Evolutionary conservation across 805 yeast species (phyloP), one percentile per base, ranked within the genome.

Genomic region (Candida nemodendra): DNA sequence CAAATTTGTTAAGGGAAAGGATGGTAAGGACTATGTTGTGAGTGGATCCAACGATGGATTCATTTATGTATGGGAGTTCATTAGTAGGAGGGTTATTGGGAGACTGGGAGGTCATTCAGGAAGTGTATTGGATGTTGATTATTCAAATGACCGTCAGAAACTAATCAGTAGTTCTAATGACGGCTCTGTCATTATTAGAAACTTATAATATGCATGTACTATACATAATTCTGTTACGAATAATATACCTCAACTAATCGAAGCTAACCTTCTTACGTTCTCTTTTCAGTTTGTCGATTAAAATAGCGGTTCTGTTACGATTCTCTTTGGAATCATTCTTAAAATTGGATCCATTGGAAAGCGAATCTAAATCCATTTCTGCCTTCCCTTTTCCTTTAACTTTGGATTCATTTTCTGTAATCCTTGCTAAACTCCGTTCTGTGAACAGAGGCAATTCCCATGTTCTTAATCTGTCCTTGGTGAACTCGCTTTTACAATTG

Each of bases 21-120:
- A 62, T 35, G 53, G 70, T 49, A 40, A 42, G 9, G 53, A 50
- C 19, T 42, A 65, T 49, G 53, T 76, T 7, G 46, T 62, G 3
- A 75, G 86, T 13, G 93, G 91, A 0, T 74, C 86, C 1, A 77
- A 74, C 19, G 88, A 84, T 54, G 65, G 71, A 1, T 68, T 76
- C 5, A 69, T 74, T 1, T 74, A 78, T 4, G 47, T 71, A 3
- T 85, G 90, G 91, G 80, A 80, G 43, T 63, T 73, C 12, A 66
- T 67, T 4, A 64, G 81, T 0, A 62, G 77, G 35, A 66, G 66
- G 32, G 47, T 80, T 18, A 42, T 68, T 5, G 61, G 67, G 32
- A 78, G 80, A 48, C 56, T 71, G 8, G 64, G 67, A 3, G 90
- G 89, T 2, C 90, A 85, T 51, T 46, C 52, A 4, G 84, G 88